phyloP scores from a whole-genome alignment of 73 alveolate species.

The Diophrys sp. region DNA sequence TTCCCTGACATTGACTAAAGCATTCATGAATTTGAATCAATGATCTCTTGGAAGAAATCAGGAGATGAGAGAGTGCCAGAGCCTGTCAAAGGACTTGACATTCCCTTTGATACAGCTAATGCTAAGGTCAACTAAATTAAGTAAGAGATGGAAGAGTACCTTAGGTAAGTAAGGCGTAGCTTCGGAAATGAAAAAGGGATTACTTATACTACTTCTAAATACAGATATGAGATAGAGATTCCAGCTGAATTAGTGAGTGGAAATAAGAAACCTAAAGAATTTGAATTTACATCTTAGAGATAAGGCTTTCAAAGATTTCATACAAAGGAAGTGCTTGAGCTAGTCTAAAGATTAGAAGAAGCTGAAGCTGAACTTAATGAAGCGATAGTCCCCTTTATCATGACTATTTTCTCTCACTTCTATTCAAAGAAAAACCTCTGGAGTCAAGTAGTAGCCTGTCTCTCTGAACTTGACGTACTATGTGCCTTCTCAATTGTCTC shows the following conservation, averaged over 20 bases:
- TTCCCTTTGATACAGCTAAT: constrained; percentile 64
- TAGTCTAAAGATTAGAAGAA: constrained; percentile 49
- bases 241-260: constrained; percentile 65
- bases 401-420: constrained; percentile 47
- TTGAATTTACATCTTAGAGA: constrained; percentile 73
- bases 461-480: constrained; percentile 57
- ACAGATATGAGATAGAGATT: constrained; percentile 71
- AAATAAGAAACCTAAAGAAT: constrained; percentile 64
- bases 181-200: constrained; percentile 38
- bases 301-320: constrained; percentile 68
- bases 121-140: constrained; percentile 23
- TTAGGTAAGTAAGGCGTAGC: constrained; percentile 1
- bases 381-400: constrained; percentile 51
- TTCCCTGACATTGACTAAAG: constrained; percentile 45
- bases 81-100: constrained; percentile 69
- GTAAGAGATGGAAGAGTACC: constrained; percentile 12
- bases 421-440: constrained; percentile 25
- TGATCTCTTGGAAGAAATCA: constrained; percentile 20
- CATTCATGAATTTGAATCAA: constrained; percentile 50
- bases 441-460: constrained; percentile 36
- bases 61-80: constrained; percentile 54
- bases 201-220: constrained; percentile 64
- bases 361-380: constrained; percentile 64
- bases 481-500: constrained; percentile 41
- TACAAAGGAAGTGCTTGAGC: constrained; percentile 62